Percentiles rank a stretch among this genome's conserved stretches.
Evolutionary conservation across 2,329 filamentous ascomycete species (phyloP).

Genomic region (Neoarthrinium moseri): DNA sequence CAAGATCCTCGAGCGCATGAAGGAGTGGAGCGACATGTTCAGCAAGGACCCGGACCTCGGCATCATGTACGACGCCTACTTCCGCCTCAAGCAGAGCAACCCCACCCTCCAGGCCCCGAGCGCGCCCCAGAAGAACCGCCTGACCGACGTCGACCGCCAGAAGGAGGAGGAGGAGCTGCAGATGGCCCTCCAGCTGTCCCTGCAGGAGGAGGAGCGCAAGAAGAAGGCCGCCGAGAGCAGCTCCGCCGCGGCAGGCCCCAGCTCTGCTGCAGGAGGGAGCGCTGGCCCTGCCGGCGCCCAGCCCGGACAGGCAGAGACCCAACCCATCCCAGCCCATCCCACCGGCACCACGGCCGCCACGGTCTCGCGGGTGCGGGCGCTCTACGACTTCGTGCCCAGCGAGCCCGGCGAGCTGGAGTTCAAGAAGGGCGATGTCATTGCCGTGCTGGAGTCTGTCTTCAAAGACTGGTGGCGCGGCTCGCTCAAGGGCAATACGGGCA

Average conservation of each 20-base stretch:
- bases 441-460: slow-evolving; percentile 94
- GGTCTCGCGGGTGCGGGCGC: slow-evolving; percentile 86
- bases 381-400: slow-evolving; percentile 93
- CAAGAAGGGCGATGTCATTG: slow-evolving; percentile 94
- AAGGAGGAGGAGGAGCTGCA: slow-evolving; percentile 98
- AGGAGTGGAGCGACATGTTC: slow-evolving; percentile 96
- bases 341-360: slow-evolving; percentile 93
- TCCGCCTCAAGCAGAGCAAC: slow-evolving; percentile 79
- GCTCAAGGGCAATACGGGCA: slow-evolving; percentile 89
- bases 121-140: slow-evolving; percentile 87
- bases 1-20: slow-evolving; percentile 96
- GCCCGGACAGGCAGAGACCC: slow-evolving; percentile 35
- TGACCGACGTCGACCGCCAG: slow-evolving; percentile 84
- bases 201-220: slow-evolving; percentile 79
- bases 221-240: slow-evolving; percentile 41
- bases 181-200: slow-evolving; percentile 88
- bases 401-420: slow-evolving; percentile 95
- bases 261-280: slow-evolving; percentile 23
- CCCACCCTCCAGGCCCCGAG: slow-evolving; percentile 88
- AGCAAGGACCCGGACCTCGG: slow-evolving; percentile 84
- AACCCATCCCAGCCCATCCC: slow-evolving; percentile 58
- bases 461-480: slow-evolving; percentile 99
- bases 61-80: slow-evolving; percentile 96
- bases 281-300: slow-evolving; percentile 26
- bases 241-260: slow-evolving; percentile 32